These are phyloP conservation scores for Podospora fimiseda DNA, from an alignment of 495 filamentous ascomycete species.

Conservation along the genomic window DNA sequence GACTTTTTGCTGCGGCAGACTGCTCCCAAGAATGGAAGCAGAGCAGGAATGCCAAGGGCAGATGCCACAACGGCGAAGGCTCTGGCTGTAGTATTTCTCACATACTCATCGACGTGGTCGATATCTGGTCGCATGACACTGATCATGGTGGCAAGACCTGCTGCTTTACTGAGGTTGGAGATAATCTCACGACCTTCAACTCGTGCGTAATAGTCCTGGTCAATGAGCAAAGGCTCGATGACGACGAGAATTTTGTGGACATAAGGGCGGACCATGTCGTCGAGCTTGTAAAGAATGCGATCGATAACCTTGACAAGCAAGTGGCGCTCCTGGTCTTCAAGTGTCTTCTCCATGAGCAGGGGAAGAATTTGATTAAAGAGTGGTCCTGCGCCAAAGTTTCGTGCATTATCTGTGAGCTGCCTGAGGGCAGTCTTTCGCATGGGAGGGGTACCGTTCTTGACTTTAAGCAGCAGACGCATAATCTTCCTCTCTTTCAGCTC, in stretches of 20 bases:
- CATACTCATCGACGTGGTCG: constrained; percentile 96
- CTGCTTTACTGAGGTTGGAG: constrained; percentile 92
- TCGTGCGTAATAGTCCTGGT: constrained; percentile 98
- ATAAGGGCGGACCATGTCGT: constrained; percentile 92
- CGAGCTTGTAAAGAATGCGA: constrained; percentile 95
- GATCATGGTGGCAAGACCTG: constrained; percentile 98
- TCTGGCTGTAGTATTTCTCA: constrained; percentile 96
- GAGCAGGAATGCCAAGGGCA: constrained; percentile 89
- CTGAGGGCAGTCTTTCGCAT: constrained; percentile 99
- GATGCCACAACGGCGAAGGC: constrained; percentile 97
- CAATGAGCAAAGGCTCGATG: constrained; percentile 96
- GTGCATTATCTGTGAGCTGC: constrained; percentile 95
- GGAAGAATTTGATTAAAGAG: constrained; percentile 98
- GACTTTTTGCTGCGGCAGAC: constrained; percentile 98
- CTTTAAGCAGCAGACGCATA: constrained; percentile 92
- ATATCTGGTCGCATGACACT: constrained; percentile 99
- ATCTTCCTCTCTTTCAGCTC: constrained; percentile 98
- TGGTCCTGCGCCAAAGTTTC: constrained; percentile 90
- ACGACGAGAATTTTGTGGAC: constrained; percentile 98
- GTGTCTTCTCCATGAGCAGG: constrained; percentile 94
- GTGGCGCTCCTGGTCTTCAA: constrained; percentile 98
- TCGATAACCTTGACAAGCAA: constrained; percentile 98
- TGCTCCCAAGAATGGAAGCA: constrained; percentile 90
- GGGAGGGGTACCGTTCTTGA: constrained; percentile 98
- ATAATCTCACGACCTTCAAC: constrained; percentile 99